These are phyloP conservation scores for Skeletonema grethae DNA, from an alignment of 108 stramenopile genomes.

Conservation along the genomic window DNA sequence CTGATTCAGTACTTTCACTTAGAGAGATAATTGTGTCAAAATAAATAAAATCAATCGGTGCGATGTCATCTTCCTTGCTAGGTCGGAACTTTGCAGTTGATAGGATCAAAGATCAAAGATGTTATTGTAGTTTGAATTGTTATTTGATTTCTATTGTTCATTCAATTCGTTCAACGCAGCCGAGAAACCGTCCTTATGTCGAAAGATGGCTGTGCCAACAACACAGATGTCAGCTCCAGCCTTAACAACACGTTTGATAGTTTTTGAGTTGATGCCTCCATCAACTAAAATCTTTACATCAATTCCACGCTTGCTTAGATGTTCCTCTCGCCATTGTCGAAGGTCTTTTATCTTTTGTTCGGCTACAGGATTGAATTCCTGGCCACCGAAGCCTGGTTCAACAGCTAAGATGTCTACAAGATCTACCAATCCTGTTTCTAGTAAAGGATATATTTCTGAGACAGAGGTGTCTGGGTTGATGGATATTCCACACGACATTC, in stretches of 20 bases:
- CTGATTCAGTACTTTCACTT: too few species aligned
- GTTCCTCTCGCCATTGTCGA: conserved; percentile 32
- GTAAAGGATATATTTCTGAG: conserved; percentile 54
- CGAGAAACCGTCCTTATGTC: not conserved
- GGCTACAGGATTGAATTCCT: conserved; percentile 49
- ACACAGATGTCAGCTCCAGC: conserved; percentile 77
- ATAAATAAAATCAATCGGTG: too few species aligned
- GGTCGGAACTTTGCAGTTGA: too few species aligned
- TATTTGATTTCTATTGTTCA: not conserved
- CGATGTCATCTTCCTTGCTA: too few species aligned
- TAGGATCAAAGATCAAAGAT: too few species aligned
- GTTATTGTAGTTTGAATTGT: too few species aligned
- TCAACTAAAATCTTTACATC: conserved; percentile 70
- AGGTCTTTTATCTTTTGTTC: conserved; percentile 42
- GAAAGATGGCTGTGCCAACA: conserved; percentile 43
- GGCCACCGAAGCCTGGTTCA: conserved; percentile 72
- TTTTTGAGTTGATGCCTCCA: conserved; percentile 75
- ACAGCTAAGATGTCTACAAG: conserved; percentile 73
- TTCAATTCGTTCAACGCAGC: conserved; percentile 1
- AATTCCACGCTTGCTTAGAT: conserved; percentile 1
- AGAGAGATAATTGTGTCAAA: too few species aligned
- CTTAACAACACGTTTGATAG: conserved; percentile 37
- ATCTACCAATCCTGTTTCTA: conserved; percentile 68
- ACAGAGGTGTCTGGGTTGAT: conserved; percentile 70
- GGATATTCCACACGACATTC: conserved; percentile 69